Base-by-base conservation (phyloP, 495 filamentous ascomycete genomes). In the Aspergillus baeticus region DNA sequence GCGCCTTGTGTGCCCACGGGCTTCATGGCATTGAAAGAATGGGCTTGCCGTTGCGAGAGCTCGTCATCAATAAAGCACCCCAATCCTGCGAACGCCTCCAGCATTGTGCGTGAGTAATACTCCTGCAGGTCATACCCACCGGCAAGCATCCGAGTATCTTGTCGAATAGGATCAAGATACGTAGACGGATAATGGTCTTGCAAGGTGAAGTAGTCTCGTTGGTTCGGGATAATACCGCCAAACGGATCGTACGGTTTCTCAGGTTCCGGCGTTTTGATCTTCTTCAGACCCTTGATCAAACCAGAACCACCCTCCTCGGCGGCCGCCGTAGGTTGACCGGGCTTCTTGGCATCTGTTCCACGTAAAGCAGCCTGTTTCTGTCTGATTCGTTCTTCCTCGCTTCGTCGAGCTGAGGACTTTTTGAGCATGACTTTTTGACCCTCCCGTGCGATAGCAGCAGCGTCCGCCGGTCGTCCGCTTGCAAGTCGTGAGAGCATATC, bases 211-310 rank as follows among this genome's bases (percentile, higher is more conserved):
- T 91, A 84, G 62, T 88, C 80, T 31, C 84, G 83, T 58, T 76
- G 74, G 48, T 89, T 81, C 17, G 82, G 79, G 6, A 75, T 63
- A 51, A 90, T 60, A 0, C 90, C 93, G 6, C 84, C 90, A 64
- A 96, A 94, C 2, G 93, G 88, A 79, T 98, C 92, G 68, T 94
- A 97, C 2, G 89, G 84, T 56, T 87, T 84, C 64, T 88, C 85
- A n/a, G 77, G 79, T 49, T 80, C 79, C 2, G 85, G 74, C 14
- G 75, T 77, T 48, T 77, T 71, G 58, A 81, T 71, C 63, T 85
- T 84, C 69, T 87, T 91, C 51, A 96, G 80, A 5, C 92, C 92
- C 59, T 88, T 85, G 68, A 96, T 90, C 17, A 76, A 61, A 22
- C 74, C 68, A 5, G 75, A 73, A 34, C 72, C 73, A 15, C 69